These are phyloP conservation scores for button mushroom (Agaricus bisporus) DNA, from an alignment of 768 basidiomycete species.

Conservation along the genomic window DNA sequence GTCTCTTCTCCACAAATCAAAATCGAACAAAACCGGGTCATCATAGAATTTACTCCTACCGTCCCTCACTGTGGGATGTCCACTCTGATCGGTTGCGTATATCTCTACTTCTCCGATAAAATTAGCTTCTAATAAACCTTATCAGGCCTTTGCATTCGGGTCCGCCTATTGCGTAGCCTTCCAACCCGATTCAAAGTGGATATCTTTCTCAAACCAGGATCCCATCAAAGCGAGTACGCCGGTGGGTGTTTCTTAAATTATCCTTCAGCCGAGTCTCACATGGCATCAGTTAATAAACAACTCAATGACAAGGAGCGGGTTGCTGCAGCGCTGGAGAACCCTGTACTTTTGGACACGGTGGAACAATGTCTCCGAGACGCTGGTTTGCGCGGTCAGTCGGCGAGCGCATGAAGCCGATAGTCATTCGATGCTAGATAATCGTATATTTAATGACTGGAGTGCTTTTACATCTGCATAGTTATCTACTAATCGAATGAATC, in stretches of 20 bases:
- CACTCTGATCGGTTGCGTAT: conserved; percentile 76
- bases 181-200: conserved; percentile 94
- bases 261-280: background rate
- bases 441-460: too few relatives aligned
- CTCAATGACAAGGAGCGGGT: conserved; percentile 99
- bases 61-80: conserved; percentile 98
- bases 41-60: conserved; percentile 94
- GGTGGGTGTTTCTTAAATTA: conserved; percentile 36
- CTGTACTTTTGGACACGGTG: conserved; percentile 76
- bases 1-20: conserved; percentile 85
- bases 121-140: background rate
- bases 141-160: conserved; percentile 90
- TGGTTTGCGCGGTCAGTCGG: conserved; percentile 22
- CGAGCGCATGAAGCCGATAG: background rate
- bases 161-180: conserved; percentile 81
- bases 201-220: conserved; percentile 88
- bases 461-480: too few relatives aligned
- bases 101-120: background rate
- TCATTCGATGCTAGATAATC: too few relatives aligned
- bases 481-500: too few relatives aligned
- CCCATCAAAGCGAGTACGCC: conserved; percentile 91
- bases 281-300: conserved; percentile 84
- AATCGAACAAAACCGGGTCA: conserved; percentile 53
- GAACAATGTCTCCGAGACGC: conserved; percentile 53
- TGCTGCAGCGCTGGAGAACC: conserved; percentile 93